Conservation (phyloP, 2,329 filamentous ascomycete genomes). For the Fusarium guadeloupense region DNA sequence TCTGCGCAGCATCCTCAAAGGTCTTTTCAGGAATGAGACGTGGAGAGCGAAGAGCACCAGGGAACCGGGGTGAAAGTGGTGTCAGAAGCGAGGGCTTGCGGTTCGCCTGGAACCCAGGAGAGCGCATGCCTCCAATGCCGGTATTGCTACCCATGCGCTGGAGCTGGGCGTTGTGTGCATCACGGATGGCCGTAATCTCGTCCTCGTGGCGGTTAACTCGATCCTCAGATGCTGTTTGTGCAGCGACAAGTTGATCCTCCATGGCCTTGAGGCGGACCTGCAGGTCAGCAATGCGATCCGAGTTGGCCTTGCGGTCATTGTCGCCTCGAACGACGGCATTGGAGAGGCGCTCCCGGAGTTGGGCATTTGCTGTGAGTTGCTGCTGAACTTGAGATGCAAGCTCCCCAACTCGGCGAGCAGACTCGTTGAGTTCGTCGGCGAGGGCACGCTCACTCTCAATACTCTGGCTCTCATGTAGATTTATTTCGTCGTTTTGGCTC, state of each 20-base stretch:
- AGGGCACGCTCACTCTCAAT: constrained; percentile 70
- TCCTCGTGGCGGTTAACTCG: constrained; percentile 85
- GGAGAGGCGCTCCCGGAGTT: constrained; percentile 78
- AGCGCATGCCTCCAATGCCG: constrained; percentile 45
- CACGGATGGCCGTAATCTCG: constrained; percentile 78
- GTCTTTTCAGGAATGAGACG: constrained; percentile 69
- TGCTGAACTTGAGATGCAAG: constrained; percentile 80
- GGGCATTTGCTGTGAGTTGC: constrained; percentile 81
- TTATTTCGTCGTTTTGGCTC: constrained; percentile 67
- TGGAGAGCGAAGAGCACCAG: constrained; percentile 49
- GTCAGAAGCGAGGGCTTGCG: constrained; percentile 50
- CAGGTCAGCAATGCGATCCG: constrained; percentile 82
- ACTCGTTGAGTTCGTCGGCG: constrained; percentile 74
- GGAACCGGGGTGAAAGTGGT: constrained; percentile 50
- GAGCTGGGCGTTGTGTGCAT: constrained; percentile 80
- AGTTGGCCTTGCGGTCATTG: constrained; percentile 80
- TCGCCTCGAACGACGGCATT: constrained; percentile 87
- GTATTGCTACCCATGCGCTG: constrained; percentile 71
- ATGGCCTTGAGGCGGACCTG: constrained; percentile 82
- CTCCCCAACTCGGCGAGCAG: constrained; percentile 80
- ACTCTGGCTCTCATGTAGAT: constrained; percentile 63
- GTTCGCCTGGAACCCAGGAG: constrained; percentile 45
- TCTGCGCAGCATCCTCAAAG: constrained; percentile 76
- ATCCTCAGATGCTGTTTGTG: constrained; percentile 88
- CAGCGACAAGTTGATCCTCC: constrained; percentile 83